phyloP scores from a whole-genome alignment of 208 protist species.

The Naegleria gruberi region DNA sequence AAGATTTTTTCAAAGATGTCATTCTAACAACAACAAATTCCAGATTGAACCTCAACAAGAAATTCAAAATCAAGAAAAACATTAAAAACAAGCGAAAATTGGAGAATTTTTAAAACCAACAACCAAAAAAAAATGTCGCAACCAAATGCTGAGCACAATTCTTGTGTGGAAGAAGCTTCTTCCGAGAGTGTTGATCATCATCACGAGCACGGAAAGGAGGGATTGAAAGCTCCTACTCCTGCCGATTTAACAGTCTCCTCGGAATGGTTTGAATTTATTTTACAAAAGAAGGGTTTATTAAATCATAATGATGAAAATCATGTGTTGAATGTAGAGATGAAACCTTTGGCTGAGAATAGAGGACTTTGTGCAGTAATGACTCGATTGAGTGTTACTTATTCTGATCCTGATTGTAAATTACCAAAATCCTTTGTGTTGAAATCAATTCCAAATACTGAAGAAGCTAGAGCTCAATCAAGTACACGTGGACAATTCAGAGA shows the following conservation, averaged over 20 bases:
- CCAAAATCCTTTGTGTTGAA: neutral
- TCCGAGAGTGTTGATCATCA: too few relatives aligned
- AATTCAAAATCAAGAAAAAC: too few relatives aligned
- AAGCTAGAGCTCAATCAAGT: neutral
- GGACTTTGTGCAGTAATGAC: neutral
- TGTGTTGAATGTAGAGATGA: neutral
- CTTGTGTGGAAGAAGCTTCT: too few relatives aligned
- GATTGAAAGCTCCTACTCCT: neutral
- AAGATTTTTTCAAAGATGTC: too few relatives aligned
- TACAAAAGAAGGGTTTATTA: neutral
- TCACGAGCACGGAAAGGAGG: too few relatives aligned
- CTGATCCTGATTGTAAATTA: neutral
- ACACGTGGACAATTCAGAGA: neutral
- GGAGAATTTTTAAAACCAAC: too few relatives aligned
- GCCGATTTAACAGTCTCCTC: neutral
- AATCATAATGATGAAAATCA: neutral
- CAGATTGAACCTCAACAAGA: too few relatives aligned
- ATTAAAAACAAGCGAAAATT: too few relatives aligned
- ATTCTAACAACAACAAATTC: too few relatives aligned
- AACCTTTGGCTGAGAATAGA: neutral
- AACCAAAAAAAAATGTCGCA: too few relatives aligned
- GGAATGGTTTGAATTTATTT: neutral
- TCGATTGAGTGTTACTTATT: neutral
- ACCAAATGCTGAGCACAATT: too few relatives aligned
- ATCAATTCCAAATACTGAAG: neutral